A percentile compares a stretch with the other conserved stretches of the same genome.
Evolutionary conservation across 768 basidiomycete genomes (phyloP).

Genomic region (Naganishia friedmannii): DNA sequence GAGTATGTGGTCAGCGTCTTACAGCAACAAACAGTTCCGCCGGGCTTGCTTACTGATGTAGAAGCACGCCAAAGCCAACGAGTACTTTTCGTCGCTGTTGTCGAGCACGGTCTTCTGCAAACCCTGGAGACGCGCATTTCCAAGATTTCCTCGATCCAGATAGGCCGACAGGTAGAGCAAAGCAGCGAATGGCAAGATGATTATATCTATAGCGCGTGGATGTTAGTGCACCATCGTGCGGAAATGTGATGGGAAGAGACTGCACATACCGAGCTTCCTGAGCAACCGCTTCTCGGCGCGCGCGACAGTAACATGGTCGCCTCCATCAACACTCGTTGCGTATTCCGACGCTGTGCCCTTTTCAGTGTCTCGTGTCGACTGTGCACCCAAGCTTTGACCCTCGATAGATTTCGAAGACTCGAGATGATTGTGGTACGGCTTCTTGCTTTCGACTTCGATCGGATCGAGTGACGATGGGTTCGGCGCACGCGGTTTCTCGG

Average conservation of each 20-base stretch:
- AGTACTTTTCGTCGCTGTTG: conserved; percentile 48
- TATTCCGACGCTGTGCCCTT: conserved; percentile 33
- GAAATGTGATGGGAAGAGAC: neutral
- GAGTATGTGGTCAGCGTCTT: neutral
- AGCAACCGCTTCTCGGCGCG: conserved; percentile 41
- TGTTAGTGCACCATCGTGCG: too few species aligned
- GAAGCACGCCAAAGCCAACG: conserved; percentile 49
- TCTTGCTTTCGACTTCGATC: neutral
- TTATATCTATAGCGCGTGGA: conserved; percentile 36
- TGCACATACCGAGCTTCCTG: conserved; percentile 42
- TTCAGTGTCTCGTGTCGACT: conserved; percentile 34
- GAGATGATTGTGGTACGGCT: neutral
- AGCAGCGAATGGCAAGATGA: conserved; percentile 53
- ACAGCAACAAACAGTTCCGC: neutral
- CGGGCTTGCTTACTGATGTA: conserved; percentile 37
- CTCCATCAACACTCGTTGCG: conserved; percentile 33
- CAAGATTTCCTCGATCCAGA: conserved; percentile 53
- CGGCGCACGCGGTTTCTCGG: neutral
- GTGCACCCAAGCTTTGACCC: conserved; percentile 4
- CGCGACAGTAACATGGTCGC: conserved; percentile 31
- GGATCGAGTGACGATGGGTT: neutral
- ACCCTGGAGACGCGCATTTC: conserved; percentile 41
- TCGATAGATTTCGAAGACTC: conserved; percentile 1
- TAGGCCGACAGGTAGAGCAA: conserved; percentile 54
- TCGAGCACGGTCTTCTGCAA: conserved; percentile 47